Base-by-base conservation (phyloP, 257 asterid genomes). In the Solanum virginianum region DNA sequence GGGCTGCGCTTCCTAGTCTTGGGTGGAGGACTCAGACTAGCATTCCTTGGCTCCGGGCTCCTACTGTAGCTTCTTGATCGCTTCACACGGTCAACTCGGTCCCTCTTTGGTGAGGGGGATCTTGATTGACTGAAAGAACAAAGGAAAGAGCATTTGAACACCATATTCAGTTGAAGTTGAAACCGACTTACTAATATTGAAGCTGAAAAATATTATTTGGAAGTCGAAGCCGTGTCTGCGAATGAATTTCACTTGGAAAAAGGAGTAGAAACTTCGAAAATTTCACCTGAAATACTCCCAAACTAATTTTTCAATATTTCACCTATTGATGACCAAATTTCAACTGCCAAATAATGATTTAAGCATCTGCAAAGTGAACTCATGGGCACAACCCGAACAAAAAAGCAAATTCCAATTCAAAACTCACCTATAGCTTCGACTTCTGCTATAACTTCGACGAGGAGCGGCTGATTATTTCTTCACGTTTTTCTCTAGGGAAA, bases 71-170 rank as follows among this genome's bases (percentile, higher is more conserved):
- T 93, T 88, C 95, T 89, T 16, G 98, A 88, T 77, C 94, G 91
- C 89, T 88, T 90, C 49, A 90, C 95, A 66, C 91, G 88, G 13
- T 89, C 88, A 65, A 87, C 91, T 22, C 89, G 91, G 10, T 88
- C 97, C 82, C 96, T 90, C 62, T 90, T 90, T 8, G 89, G 94
- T 51, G 97, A 92, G 47, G 98, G 99, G n/a, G 99, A 93, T 89
- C 96, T 90, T 26, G 99, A 97, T 43, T 91, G 95, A 91, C 99
- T 94, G 92, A 26, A 85, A 82, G 85, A 54, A 59, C 11, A 80
- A 24, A 8, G 24, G 36, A 51, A 60, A 45, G 7, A 26, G 82
- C 26, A 1, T 32, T 36, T 17, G 24, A 68, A 68, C 49, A 68
- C 20, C 41, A 62, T 59, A 39, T 20, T 26, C 9, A 80, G 47